phyloP scores from a whole-genome alignment of 75 land plant genomes.

The Pseudotsuga menziesii region DNA sequence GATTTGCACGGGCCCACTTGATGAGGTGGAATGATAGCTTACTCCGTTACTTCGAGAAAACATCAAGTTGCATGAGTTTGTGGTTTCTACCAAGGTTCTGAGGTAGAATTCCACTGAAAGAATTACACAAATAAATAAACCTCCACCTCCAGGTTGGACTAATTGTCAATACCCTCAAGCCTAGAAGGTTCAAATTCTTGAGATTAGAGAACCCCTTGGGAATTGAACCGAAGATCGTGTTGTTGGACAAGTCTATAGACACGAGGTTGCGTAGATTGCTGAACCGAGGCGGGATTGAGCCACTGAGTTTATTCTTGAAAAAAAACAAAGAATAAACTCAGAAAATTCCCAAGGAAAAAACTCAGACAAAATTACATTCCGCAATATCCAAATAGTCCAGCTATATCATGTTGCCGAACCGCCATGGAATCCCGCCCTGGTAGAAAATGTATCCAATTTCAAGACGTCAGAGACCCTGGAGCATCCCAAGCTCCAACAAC shows the following conservation, averaged over 20 bases:
- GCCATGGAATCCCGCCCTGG: constrained; percentile 49
- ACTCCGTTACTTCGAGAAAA: constrained; percentile 70
- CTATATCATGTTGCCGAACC: constrained; percentile 27
- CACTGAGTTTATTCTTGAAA: constrained; percentile 58
- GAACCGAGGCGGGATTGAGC: constrained; percentile 43
- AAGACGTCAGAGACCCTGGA: constrained; percentile 38
- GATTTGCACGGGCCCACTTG: too few relatives aligned
- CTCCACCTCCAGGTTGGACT: constrained; percentile 50
- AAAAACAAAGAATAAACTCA: constrained; percentile 46
- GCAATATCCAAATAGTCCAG: constrained; percentile 66
- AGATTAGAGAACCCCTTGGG: constrained; percentile 33
- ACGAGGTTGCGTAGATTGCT: constrained; percentile 26
- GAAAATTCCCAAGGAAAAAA: constrained; percentile 44
- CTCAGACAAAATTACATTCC: constrained; percentile 48
- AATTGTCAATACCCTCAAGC: constrained; percentile 49
- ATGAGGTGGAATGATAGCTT: too few relatives aligned
- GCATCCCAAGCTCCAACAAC: constrained; percentile 49
- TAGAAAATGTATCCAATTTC: constrained; percentile 74
- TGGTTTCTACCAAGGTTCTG: constrained; percentile 39
- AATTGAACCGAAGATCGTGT: constrained; percentile 47
- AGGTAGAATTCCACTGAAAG: constrained; percentile 60
- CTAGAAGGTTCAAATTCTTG: constrained; percentile 30
- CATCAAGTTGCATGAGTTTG: constrained; percentile 43
- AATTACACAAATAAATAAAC: constrained; percentile 63
- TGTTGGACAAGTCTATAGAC: constrained; percentile 54